phyloP scores from a whole-genome alignment of 441 rosid species.

The Erysimum cheiri region DNA sequence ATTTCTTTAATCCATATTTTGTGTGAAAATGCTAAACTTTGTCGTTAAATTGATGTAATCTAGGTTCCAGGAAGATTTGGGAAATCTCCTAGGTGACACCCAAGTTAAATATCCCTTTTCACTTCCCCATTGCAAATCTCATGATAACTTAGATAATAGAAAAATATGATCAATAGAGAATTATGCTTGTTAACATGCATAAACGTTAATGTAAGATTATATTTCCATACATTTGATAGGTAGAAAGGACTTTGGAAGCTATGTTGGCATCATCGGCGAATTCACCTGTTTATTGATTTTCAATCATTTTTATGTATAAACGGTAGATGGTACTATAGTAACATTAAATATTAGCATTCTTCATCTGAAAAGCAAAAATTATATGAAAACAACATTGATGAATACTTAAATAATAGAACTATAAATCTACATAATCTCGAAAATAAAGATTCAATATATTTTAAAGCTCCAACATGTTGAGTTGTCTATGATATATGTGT shows the following conservation, averaged over 20 bases:
- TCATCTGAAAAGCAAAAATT: no score
- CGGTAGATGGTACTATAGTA: background rate
- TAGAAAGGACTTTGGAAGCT: background rate
- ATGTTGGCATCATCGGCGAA: background rate
- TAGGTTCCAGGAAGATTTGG: slow-evolving; percentile 40
- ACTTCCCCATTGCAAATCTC: slow-evolving; percentile 20
- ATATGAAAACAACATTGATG: background rate
- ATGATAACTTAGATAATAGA: background rate
- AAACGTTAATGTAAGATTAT: background rate
- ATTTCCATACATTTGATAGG: background rate
- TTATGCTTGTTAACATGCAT: slow-evolving; percentile 5
- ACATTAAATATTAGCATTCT: no score
- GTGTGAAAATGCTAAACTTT: slow-evolving; percentile 34
- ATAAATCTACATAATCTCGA: no score
- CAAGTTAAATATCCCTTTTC: slow-evolving; percentile 10
- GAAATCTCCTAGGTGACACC: slow-evolving; percentile 35
- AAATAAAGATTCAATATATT: no score
- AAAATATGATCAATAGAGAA: background rate
- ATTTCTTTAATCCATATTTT: slow-evolving; percentile 9
- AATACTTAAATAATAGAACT: no score
- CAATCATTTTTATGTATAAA: background rate
- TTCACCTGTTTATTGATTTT: background rate
- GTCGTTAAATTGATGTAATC: slow-evolving; percentile 34
- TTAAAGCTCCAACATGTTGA: no score
- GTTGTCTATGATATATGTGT: background rate